Conservation (phyloP, 805 yeast species). For the Tanozyma kutaoensis region DNA sequence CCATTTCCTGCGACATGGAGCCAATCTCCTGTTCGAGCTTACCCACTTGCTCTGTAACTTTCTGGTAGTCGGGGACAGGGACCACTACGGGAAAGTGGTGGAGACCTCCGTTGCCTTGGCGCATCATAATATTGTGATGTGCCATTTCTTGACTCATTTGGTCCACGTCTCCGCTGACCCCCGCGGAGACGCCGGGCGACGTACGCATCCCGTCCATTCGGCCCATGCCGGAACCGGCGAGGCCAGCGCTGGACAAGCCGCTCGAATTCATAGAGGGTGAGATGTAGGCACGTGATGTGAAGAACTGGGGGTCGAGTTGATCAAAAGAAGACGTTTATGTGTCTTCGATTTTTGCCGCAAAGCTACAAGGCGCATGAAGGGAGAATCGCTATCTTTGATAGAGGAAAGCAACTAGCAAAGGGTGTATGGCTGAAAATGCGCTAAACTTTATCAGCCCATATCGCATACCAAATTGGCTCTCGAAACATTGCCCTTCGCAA, state of each 20-base stretch:
- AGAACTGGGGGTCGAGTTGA: no score
- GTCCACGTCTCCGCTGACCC: slow-evolving; percentile 2
- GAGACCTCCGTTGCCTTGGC: background rate
- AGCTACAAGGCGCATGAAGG: no score
- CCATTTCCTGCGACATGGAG: slow-evolving; percentile 17
- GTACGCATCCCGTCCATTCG: slow-evolving; percentile 6
- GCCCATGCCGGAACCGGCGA: slow-evolving; percentile 4
- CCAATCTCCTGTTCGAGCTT: slow-evolving; percentile 16
- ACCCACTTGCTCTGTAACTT: slow-evolving; percentile 4
- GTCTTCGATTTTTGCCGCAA: no score
- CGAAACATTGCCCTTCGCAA: no score
- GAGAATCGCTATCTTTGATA: no score
- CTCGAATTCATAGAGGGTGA: slow-evolving; percentile 4
- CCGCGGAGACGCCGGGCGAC: slow-evolving; percentile 3
- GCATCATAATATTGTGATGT: background rate
- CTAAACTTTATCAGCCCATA: no score
- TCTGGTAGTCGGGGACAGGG: slow-evolving; percentile 1
- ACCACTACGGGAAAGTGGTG: background rate
- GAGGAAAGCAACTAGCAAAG: no score
- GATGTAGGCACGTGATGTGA: background rate
- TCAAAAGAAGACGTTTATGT: no score
- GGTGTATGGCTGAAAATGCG: no score
- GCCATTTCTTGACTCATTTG: background rate
- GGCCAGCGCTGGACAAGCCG: slow-evolving; percentile 4
- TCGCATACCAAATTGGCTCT: no score